Base-by-base conservation (phyloP, 441 rosid genomes). In the Populus hybrid region DNA sequence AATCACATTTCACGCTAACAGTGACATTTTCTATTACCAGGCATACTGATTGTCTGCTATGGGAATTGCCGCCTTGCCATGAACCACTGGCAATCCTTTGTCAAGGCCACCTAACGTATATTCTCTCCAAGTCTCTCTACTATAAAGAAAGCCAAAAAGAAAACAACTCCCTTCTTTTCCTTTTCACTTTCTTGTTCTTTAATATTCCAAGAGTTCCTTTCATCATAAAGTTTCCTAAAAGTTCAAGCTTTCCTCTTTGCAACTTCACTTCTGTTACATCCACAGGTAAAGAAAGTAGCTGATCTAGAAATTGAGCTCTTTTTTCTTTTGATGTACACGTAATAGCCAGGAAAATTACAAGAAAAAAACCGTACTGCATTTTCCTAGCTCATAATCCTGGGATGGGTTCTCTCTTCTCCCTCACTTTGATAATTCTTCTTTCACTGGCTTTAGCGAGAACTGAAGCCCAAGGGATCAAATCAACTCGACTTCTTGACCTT, bases 401-500 rank as follows among this genome's bases (percentile, higher is more conserved):
- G 67, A 93, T 93, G 96, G 93, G 88, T 66, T 84, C 84, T 81
- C 63, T 80, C 61, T 85, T 82, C 77, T 85, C 75, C 70, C 79
- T 88, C 81, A 38, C 72, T 36, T 70, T 87, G 79, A 64, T 79
- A 71, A 23, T 86, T 64, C 83, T 89, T 82, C 82, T 90, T 81
- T 81, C 88, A 61, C 69, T 81, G 65, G 78, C 80, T 74, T 78
- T 85, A 6, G 65, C 59, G 73, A 76, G 76, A 78, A 74, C 80
- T 50, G 71, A 80, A 34, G 80, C 89, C 65, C 87, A 90, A 75
- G 82, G 74, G 65, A 87, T 90, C 82, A 87, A 81, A 81, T 91
- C 97, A 8, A 70, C 86, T 20, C 84, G 82, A 28, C 84, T 86
- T 65, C 90, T 92, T 1, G 99, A 95, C 86, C 93, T 91, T 66